These are phyloP conservation scores for Eutrema yunnanense DNA, from an alignment of 345 rosid genomes.

Conservation along the genomic window DNA sequence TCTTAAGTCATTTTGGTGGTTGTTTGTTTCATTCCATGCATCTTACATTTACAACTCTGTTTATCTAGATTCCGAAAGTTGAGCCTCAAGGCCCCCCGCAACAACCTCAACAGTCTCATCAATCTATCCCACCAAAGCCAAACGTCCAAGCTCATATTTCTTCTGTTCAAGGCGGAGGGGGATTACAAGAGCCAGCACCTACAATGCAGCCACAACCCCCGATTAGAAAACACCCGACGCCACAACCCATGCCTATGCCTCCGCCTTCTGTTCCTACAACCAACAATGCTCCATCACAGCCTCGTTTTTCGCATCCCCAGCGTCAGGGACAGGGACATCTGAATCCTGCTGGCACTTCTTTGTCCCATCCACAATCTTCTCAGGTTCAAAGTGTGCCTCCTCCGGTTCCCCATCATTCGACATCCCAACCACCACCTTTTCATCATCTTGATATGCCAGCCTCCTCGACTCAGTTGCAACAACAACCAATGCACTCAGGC, in stretches of 20 bases:
- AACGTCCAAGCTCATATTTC: constrained; percentile 42
- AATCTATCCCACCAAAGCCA: constrained; percentile 43
- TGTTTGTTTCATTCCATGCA: constrained; percentile 5
- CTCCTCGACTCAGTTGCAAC: constrained; percentile 65
- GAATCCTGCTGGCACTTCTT: constrained; percentile 41
- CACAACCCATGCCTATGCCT: constrained; percentile 38
- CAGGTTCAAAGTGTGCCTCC: constrained; percentile 46
- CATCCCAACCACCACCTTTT: constrained; percentile 49
- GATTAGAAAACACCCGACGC: constrained; percentile 54
- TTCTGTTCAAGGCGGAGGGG: constrained; percentile 40
- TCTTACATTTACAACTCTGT: constrained; percentile 2
- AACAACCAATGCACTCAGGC: constrained; percentile 50
- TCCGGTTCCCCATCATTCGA: constrained; percentile 45
- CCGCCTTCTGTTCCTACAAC: constrained; percentile 42
- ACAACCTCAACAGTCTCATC: constrained; percentile 58
- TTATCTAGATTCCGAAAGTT: constrained; percentile 60
- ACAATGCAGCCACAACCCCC: constrained; percentile 45
- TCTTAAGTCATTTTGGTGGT: neutral
- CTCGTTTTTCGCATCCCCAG: constrained; percentile 56
- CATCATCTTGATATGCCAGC: constrained; percentile 58
- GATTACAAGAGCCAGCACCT: constrained; percentile 49
- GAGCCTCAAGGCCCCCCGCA: constrained; percentile 46
- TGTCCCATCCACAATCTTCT: constrained; percentile 55
- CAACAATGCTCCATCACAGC: constrained; percentile 50
- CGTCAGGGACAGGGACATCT: constrained; percentile 61